Conservation (phyloP, 2,329 filamentous ascomycete genomes). For the Biscogniauxia marginata region DNA sequence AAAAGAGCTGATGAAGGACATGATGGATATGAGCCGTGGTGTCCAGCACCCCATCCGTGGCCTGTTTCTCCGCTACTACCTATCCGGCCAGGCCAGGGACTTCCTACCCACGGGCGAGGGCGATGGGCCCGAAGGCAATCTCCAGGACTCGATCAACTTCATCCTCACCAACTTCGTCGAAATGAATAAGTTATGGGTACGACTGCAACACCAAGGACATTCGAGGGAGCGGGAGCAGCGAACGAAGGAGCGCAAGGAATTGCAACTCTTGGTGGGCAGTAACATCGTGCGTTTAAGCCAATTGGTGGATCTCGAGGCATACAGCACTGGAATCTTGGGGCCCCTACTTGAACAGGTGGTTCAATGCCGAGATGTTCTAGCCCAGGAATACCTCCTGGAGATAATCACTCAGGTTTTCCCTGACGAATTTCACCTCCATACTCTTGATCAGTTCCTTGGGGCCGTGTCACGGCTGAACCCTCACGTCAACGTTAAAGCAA, state of each 20-base stretch:
- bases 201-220: constrained; percentile 94
- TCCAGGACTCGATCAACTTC: constrained; percentile 97
- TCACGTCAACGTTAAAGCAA: constrained; percentile 95
- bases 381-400: constrained; percentile 95
- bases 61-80: constrained; percentile 91
- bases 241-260: constrained; percentile 90
- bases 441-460: constrained; percentile 89
- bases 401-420: constrained; percentile 99
- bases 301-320: constrained; percentile 89
- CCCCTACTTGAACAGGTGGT: constrained; percentile 95
- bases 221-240: constrained; percentile 91
- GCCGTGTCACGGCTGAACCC: constrained; percentile 92
- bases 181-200: constrained; percentile 99
- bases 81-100: constrained; percentile 92
- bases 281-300: constrained; percentile 95
- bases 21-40: constrained; percentile 99
- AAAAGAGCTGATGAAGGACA: constrained; percentile 99
- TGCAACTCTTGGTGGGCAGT: constrained; percentile 93
- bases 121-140: constrained; percentile 90
- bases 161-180: constrained; percentile 98
- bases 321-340: constrained; percentile 85
- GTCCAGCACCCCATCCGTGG: constrained; percentile 96
- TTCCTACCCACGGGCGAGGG: constrained; percentile 76
- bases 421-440: constrained; percentile 97
- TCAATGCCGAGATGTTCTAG: constrained; percentile 93